Evolutionary conservation across 2,329 filamentous ascomycete genomes (phyloP).

Genomic region (Geosmithia flava): DNA sequence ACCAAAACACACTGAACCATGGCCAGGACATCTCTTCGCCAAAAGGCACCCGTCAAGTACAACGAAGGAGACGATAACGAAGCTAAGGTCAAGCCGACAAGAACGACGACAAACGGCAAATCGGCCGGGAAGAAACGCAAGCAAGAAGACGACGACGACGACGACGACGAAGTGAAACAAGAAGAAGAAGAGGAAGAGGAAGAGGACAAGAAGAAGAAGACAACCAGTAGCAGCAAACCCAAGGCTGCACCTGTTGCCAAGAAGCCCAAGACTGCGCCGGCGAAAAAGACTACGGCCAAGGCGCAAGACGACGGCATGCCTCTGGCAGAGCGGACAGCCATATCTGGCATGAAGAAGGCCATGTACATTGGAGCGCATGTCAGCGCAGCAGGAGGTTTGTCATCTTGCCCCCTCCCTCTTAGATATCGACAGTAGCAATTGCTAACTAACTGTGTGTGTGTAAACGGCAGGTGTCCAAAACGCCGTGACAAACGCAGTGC

Average conservation of each 20-base stretch:
- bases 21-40: conserved; percentile 20
- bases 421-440: neutral
- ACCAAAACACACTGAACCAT: conserved; percentile 8
- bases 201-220: conserved; percentile 4
- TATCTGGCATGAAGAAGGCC: conserved; percentile 47
- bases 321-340: conserved; percentile 54
- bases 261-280: conserved; percentile 24
- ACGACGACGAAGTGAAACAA: conserved; percentile 2
- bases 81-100: conserved; percentile 5
- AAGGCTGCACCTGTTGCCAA: conserved; percentile 15
- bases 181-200: conserved; percentile 12
- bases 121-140: neutral
- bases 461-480: conserved; percentile 71
- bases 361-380: conserved; percentile 92
- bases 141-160: neutral
- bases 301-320: conserved; percentile 37
- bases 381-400: conserved; percentile 67
- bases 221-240: neutral
- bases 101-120: conserved; percentile 1
- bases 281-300: conserved; percentile 22
- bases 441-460: neutral
- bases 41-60: conserved; percentile 17
- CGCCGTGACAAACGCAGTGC: conserved; percentile 61
- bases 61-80: conserved; percentile 7
- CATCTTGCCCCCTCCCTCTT: neutral